These are phyloP conservation scores for Ceriops tagal DNA, from an alignment of 345 rosid genomes.

Conservation along the genomic window DNA sequence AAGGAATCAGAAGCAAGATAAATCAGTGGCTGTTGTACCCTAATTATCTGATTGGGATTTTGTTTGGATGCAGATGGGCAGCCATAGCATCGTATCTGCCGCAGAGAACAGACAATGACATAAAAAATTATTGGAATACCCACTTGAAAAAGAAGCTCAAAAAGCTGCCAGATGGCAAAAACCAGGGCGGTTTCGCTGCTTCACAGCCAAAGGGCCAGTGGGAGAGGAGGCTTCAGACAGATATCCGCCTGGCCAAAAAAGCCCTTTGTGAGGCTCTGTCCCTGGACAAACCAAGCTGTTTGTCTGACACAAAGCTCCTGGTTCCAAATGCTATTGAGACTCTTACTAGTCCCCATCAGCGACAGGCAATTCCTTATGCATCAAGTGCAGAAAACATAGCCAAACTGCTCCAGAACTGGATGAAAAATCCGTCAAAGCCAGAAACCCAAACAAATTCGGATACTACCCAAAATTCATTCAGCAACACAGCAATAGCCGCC, in stretches of 20 bases:
- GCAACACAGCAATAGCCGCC: conserved; percentile 4
- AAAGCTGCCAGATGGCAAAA: conserved; percentile 41
- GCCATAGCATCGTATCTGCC: conserved; percentile 98
- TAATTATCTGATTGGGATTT: background rate
- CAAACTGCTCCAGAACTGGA: conserved; percentile 62
- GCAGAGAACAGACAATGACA: conserved; percentile 87
- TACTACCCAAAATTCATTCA: conserved; percentile 25
- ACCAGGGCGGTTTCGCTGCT: conserved; percentile 34
- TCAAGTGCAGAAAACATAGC: conserved; percentile 72
- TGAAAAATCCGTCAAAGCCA: conserved; percentile 29
- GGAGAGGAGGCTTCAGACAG: conserved; percentile 86
- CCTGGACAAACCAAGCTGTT: conserved; percentile 39
- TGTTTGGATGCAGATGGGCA: conserved; percentile 65
- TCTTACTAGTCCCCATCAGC: conserved; percentile 5
- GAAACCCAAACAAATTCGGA: conserved; percentile 24
- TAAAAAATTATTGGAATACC: conserved; percentile 92
- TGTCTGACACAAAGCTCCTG: conserved; percentile 16
- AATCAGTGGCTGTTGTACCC: background rate
- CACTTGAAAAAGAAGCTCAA: conserved; percentile 76
- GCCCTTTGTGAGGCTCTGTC: conserved; percentile 78
- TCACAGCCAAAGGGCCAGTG: conserved; percentile 58
- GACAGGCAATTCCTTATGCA: conserved; percentile 36
- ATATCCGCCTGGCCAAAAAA: conserved; percentile 74
- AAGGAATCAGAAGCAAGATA: background rate
- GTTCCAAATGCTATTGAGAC: background rate